phyloP scores from a whole-genome alignment of 148 eudicot genomes.

The Rhododendron williamsianum region DNA sequence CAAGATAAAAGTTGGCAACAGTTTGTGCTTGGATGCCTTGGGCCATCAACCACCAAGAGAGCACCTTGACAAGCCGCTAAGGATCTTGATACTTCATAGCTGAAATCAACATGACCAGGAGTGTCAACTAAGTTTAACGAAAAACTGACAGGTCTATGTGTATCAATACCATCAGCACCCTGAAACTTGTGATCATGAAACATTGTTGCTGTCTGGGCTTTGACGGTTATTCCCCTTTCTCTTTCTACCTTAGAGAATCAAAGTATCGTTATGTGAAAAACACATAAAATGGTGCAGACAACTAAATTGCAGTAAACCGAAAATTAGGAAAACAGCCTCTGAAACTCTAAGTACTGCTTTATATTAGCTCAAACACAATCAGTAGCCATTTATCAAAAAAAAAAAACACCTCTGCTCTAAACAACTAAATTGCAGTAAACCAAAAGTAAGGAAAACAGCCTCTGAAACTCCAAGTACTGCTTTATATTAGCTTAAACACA shows the following conservation, averaged over 20 bases:
- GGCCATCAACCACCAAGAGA: constrained; percentile 93
- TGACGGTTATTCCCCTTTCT: constrained; percentile 97
- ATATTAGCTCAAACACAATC: too few species aligned
- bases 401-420: too few species aligned
- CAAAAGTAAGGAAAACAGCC: background rate
- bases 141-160: constrained; percentile 27
- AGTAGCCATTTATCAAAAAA: too few species aligned
- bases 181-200: constrained; percentile 46
- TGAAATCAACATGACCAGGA: constrained; percentile 98
- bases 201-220: constrained; percentile 99
- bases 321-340: background rate
- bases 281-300: background rate
- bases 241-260: constrained; percentile 71
- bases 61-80: constrained; percentile 97
- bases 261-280: constrained; percentile 2
- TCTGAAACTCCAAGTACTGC: background rate
- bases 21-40: constrained; percentile 99
- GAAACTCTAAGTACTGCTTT: background rate
- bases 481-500: background rate
- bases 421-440: background rate
- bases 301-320: background rate
- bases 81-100: constrained; percentile 95
- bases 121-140: constrained; percentile 80
- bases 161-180: constrained; percentile 18
- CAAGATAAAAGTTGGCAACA: constrained; percentile 92